Percentiles rank a stretch among this genome's conserved stretches.
Conservation (phyloP, 2,329 filamentous ascomycete genomes). For the Verticillium albo-atrum region DNA sequence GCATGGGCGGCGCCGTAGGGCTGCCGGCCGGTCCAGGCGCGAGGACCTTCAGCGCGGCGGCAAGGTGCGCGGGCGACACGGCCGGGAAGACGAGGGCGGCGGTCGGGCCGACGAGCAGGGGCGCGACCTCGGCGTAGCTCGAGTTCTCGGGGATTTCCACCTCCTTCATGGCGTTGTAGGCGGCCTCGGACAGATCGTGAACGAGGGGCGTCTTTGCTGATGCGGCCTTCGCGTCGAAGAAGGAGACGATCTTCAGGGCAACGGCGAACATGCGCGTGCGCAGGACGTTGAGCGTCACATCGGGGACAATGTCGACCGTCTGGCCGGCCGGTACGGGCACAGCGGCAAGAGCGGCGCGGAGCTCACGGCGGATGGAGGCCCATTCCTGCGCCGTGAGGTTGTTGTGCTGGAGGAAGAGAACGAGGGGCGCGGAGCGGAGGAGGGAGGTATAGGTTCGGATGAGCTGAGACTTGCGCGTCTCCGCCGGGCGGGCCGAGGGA, state of each 20-base stretch:
- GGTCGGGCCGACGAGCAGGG: constrained; percentile 76
- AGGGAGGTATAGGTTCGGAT: constrained; percentile 82
- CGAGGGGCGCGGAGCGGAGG: constrained; percentile 77
- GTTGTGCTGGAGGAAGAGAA: constrained; percentile 76
- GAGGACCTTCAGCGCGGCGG: constrained; percentile 74
- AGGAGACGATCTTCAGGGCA: constrained; percentile 81
- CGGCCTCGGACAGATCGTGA: constrained; percentile 50
- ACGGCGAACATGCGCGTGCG: constrained; percentile 86
- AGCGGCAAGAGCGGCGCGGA: constrained; percentile 36
- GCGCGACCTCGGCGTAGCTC: constrained; percentile 57
- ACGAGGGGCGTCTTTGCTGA: constrained; percentile 26
- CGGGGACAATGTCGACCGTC: constrained; percentile 46
- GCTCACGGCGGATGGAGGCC: constrained; percentile 37
- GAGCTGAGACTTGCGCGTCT: constrained; percentile 87
- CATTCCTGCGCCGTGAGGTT: constrained; percentile 65
- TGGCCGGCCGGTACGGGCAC: constrained; percentile 34
- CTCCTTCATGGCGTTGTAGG: constrained; percentile 43
- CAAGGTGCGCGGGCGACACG: constrained; percentile 80
- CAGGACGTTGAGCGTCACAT: constrained; percentile 75
- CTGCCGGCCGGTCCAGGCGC: constrained; percentile 56
- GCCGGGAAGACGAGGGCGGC: constrained; percentile 75
- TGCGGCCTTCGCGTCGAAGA: constrained; percentile 55
- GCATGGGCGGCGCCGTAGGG: constrained; percentile 72
- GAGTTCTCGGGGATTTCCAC: constrained; percentile 30
- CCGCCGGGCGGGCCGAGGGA: constrained; percentile 78